Conservation (phyloP, 148 eudicot genomes). For the Euryodendron excelsum region DNA sequence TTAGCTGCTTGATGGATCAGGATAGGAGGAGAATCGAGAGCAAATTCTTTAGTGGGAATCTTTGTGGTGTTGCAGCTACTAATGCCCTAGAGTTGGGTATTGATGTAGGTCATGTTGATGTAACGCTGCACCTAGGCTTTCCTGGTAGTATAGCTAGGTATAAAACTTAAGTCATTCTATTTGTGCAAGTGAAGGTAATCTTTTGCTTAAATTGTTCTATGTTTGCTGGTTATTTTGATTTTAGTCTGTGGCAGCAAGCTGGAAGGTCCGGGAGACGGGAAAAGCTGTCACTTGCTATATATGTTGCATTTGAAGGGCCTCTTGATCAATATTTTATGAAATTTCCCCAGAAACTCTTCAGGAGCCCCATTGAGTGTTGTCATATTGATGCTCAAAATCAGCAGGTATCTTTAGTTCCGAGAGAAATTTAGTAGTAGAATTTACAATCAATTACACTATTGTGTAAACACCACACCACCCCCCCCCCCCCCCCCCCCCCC, state of each 20-base stretch:
- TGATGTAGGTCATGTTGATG: slow-evolving; percentile 95
- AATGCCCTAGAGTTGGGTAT: slow-evolving; percentile 97
- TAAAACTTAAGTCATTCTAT: slow-evolving; percentile 5
- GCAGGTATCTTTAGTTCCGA: slow-evolving; percentile 46
- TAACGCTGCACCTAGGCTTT: slow-evolving; percentile 90
- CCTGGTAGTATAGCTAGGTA: slow-evolving; percentile 99
- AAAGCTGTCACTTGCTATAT: slow-evolving; percentile 82
- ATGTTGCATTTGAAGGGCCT: slow-evolving; percentile 98
- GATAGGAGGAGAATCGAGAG: slow-evolving; percentile 85
- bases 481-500: too few species aligned
- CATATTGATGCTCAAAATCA: slow-evolving; percentile 82
- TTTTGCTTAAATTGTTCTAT: slow-evolving; percentile 8
- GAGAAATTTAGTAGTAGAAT: neutral
- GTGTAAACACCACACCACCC: too few species aligned
- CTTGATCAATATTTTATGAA: slow-evolving; percentile 96
- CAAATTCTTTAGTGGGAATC: slow-evolving; percentile 67
- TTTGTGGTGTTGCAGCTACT: slow-evolving; percentile 91
- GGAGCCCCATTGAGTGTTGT: slow-evolving; percentile 84
- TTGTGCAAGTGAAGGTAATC: slow-evolving; percentile 9
- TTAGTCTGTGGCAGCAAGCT: slow-evolving; percentile 97
- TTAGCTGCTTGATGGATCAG: slow-evolving; percentile 43
- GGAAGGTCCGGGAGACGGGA: slow-evolving; percentile 98
- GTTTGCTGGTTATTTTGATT: slow-evolving; percentile 8
- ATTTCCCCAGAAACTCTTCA: slow-evolving; percentile 77
- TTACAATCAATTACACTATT: too few species aligned